Conservation (phyloP, 1,284 basidiomycete species). For the Apiotrichum siamense region DNA sequence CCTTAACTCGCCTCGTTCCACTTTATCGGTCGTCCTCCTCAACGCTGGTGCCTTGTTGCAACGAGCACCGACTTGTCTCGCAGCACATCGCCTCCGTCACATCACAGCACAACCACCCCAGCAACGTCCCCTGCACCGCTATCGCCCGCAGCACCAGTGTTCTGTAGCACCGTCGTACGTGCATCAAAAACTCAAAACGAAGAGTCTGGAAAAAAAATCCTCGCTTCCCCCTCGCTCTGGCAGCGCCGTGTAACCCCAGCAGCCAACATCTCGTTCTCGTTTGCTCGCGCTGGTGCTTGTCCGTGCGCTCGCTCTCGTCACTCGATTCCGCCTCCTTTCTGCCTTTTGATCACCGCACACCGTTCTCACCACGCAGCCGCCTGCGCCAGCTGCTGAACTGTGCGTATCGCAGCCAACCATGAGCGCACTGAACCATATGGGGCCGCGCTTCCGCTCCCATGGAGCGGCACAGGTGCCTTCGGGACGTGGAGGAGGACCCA, state of each 20-base stretch:
- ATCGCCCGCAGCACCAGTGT: no score
- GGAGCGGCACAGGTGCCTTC: not conserved
- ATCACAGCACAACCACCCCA: not conserved
- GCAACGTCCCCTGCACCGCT: no score
- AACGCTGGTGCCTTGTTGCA: not conserved
- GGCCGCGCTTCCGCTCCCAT: conserved; percentile 15
- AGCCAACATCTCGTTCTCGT: not conserved
- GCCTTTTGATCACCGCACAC: not conserved
- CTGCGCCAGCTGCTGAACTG: not conserved
- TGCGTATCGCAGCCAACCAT: not conserved
- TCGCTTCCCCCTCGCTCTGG: not conserved
- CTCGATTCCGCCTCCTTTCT: not conserved
- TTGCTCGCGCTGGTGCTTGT: not conserved
- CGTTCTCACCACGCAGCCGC: not conserved
- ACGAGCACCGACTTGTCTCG: not conserved
- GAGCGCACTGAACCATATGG: conserved; percentile 19
- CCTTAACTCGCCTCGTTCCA: not conserved
- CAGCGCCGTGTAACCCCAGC: no score
- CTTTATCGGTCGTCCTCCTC: not conserved
- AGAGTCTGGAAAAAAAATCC: not conserved
- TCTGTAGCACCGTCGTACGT: no score
- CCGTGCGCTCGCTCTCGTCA: not conserved
- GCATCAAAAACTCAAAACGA: no score
- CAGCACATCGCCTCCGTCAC: not conserved
- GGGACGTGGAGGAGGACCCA: not conserved